Evolutionary conservation across 306 rosid genomes (phyloP).

Genomic region (Fagus sylvatica): DNA sequence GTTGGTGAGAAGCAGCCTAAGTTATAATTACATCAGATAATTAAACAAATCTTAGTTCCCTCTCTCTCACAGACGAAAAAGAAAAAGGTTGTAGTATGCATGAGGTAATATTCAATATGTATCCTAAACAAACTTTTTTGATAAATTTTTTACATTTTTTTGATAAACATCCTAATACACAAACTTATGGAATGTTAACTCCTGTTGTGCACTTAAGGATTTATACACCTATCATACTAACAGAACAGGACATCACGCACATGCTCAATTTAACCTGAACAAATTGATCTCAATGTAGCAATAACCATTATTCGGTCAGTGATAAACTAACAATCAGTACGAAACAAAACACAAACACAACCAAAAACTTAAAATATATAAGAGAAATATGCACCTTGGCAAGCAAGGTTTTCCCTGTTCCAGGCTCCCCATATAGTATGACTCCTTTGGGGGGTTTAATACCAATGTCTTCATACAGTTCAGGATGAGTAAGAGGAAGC

Average conservation of each 20-base stretch:
- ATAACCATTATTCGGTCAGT: not conserved
- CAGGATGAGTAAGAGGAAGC: slow-evolving; percentile 68
- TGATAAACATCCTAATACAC: no score
- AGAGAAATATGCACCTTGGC: slow-evolving; percentile 43
- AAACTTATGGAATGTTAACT: no score
- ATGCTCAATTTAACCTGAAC: not conserved
- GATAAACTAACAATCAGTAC: not conserved
- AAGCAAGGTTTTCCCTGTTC: slow-evolving; percentile 66
- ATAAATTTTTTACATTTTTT: no score
- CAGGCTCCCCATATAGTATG: slow-evolving; percentile 60
- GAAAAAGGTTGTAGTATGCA: no score
- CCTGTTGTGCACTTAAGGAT: no score
- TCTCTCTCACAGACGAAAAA: no score
- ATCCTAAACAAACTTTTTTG: no score
- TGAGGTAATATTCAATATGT: no score
- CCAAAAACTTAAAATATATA: not conserved
- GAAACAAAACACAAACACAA: not conserved
- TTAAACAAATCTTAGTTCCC: no score
- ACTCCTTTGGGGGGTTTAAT: slow-evolving; percentile 67
- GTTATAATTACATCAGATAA: not conserved
- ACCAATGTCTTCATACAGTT: slow-evolving; percentile 62
- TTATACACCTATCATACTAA: no score
- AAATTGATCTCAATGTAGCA: not conserved
- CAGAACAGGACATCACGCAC: no score
- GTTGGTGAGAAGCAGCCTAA: no score